A percentile compares a stretch with the other conserved stretches of the same genome.
phyloP scores from a whole-genome alignment of 768 basidiomycete genomes.

The Tricholoma furcatifolium region DNA sequence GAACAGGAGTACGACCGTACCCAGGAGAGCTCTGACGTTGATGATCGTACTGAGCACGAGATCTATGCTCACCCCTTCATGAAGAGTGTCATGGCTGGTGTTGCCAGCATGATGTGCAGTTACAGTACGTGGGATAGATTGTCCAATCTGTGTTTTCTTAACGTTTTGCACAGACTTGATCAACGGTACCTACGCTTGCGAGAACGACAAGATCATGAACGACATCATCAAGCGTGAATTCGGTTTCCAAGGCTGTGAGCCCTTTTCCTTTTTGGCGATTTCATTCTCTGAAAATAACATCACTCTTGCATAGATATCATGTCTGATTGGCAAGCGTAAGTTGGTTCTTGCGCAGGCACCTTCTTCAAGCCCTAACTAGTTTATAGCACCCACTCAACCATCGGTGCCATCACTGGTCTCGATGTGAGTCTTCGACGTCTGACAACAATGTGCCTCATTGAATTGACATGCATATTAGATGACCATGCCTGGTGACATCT shows the following conservation, averaged over 20 bases:
- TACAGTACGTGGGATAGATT: conserved; percentile 48
- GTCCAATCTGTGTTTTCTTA: neutral
- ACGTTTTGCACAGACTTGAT: conserved; percentile 46
- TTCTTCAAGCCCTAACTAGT: neutral
- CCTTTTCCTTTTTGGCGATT: neutral
- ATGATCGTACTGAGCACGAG: conserved; percentile 79
- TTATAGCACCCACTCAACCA: conserved; percentile 53
- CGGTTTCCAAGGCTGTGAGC: conserved; percentile 73
- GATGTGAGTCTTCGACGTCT: conserved; percentile 44
- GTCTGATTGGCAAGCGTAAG: conserved; percentile 73
- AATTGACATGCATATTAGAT: conserved; percentile 38
- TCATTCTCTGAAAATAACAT: neutral
- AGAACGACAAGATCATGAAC: conserved; percentile 70
- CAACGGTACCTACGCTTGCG: conserved; percentile 74
- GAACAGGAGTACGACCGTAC: conserved; percentile 70
- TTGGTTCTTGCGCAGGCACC: neutral
- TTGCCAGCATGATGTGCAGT: conserved; percentile 73
- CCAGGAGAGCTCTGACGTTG: conserved; percentile 60
- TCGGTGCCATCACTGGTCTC: conserved; percentile 57
- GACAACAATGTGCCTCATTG: neutral
- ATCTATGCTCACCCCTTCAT: conserved; percentile 71
- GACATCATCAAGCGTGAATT: conserved; percentile 73
- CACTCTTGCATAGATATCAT: conserved; percentile 47
- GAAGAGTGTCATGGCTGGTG: conserved; percentile 72
- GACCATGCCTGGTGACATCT: conserved; percentile 68